phyloP scores from a whole-genome alignment of 2,329 filamentous ascomycete genomes.

The Fusarium begoniae region DNA sequence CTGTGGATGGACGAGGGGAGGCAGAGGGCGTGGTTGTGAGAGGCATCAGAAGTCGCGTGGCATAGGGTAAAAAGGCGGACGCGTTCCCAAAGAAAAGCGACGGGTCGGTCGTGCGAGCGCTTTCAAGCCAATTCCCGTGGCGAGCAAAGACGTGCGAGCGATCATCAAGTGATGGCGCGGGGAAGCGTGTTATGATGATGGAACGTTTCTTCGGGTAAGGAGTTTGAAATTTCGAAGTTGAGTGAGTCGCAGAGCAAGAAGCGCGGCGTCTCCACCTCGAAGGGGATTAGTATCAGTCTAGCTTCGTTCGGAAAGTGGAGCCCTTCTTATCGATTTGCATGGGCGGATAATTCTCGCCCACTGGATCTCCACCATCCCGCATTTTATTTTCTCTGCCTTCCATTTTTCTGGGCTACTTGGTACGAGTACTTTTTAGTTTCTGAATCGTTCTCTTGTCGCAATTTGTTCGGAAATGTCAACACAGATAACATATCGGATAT shows the following conservation, averaged over 20 bases:
- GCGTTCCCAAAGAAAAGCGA: slow-evolving; percentile 46
- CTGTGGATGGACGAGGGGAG: slow-evolving; percentile 78
- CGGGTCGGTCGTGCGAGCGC: slow-evolving; percentile 41
- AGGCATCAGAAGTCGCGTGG: slow-evolving; percentile 77
- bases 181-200: slow-evolving; percentile 47
- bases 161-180: slow-evolving; percentile 49
- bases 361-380: slow-evolving; percentile 39
- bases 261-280: slow-evolving; percentile 36
- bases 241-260: slow-evolving; percentile 52
- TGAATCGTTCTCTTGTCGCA: slow-evolving; percentile 6
- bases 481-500: slow-evolving; percentile 7
- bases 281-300: slow-evolving; percentile 47
- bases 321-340: slow-evolving; percentile 47
- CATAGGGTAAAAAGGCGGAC: slow-evolving; percentile 52
- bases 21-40: slow-evolving; percentile 79
- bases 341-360: slow-evolving; percentile 48
- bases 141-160: slow-evolving; percentile 44
- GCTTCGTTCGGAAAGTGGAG: slow-evolving; percentile 38
- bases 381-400: slow-evolving; percentile 45
- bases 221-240: slow-evolving; percentile 59
- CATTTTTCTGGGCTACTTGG: slow-evolving; percentile 32
- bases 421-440: slow-evolving; percentile 33
- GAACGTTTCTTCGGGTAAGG: slow-evolving; percentile 48
- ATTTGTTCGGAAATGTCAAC: slow-evolving; percentile 30
- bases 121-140: slow-evolving; percentile 49